These are phyloP conservation scores for Zygoascus ofunaensis DNA, from an alignment of 805 yeast genomes.

Conservation along the genomic window DNA sequence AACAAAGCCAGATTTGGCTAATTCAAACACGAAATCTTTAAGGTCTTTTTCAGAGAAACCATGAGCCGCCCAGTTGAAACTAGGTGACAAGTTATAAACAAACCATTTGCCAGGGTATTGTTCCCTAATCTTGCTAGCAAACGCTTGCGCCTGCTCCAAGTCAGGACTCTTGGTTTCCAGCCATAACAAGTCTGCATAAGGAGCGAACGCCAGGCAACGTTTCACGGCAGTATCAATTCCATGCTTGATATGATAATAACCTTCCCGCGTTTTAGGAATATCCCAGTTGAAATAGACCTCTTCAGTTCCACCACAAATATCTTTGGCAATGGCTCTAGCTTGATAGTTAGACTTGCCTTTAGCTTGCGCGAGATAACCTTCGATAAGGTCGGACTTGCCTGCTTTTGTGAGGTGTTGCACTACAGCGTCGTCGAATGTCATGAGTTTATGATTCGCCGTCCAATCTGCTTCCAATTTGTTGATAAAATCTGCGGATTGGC, in stretches of 20 bases:
- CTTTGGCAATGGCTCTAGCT: slow-evolving; percentile 23
- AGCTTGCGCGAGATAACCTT: slow-evolving; percentile 22
- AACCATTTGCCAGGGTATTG: slow-evolving; percentile 44
- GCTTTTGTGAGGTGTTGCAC: slow-evolving; percentile 23
- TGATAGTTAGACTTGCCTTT: slow-evolving; percentile 26
- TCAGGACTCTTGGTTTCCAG: slow-evolving; percentile 54
- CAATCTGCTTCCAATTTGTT: slow-evolving; percentile 38
- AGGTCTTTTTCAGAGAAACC: slow-evolving; percentile 43
- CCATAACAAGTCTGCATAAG: slow-evolving; percentile 54
- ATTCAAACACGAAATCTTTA: slow-evolving; percentile 41
- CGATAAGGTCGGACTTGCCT: slow-evolving; percentile 26
- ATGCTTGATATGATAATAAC: slow-evolving; percentile 41
- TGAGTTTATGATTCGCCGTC: slow-evolving; percentile 34
- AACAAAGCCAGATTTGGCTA: slow-evolving; percentile 49
- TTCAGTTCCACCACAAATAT: slow-evolving; percentile 22
- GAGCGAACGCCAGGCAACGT: slow-evolving; percentile 46
- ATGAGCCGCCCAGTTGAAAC: slow-evolving; percentile 51
- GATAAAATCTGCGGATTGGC: slow-evolving; percentile 30
- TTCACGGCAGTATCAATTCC: slow-evolving; percentile 48
- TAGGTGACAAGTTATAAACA: slow-evolving; percentile 53
- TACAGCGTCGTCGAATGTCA: slow-evolving; percentile 46
- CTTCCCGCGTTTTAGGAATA: slow-evolving; percentile 49
- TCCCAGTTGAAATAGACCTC: slow-evolving; percentile 48
- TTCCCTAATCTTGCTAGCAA: slow-evolving; percentile 40
- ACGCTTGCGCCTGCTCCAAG: slow-evolving; percentile 39